These are phyloP conservation scores for Chrysanthemum lavandulifolium DNA, from an alignment of 129 eudicot species.

Conservation along the genomic window DNA sequence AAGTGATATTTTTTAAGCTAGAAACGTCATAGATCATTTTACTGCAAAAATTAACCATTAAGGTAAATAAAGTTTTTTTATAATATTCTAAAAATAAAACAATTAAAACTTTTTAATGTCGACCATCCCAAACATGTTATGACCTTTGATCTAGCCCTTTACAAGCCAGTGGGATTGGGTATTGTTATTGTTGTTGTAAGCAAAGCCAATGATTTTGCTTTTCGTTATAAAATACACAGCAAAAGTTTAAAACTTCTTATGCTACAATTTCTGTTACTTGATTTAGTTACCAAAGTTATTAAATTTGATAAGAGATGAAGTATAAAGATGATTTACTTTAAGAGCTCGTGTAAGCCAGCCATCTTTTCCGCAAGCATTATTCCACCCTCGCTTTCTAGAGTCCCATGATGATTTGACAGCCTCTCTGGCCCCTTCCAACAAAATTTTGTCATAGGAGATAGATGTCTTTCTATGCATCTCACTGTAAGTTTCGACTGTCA, in stretches of 20 bases:
- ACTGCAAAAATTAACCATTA: not conserved
- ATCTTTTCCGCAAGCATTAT: conserved; percentile 52
- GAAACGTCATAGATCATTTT: not conserved
- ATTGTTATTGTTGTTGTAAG: not conserved
- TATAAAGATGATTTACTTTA: conserved; percentile 40
- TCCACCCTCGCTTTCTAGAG: conserved; percentile 39
- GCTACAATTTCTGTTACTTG: not conserved
- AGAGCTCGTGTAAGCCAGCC: conserved; percentile 59
- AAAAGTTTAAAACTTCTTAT: not conserved
- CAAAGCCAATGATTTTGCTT: not conserved
- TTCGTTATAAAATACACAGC: not conserved
- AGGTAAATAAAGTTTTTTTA: too few species aligned
- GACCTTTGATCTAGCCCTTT: too few species aligned
- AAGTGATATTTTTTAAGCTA: not conserved
- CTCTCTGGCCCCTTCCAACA: conserved; percentile 54
- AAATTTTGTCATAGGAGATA: conserved; percentile 65
- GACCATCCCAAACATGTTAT: too few species aligned
- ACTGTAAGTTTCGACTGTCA: conserved; percentile 48
- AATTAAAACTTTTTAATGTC: too few species aligned
- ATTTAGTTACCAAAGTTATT: not conserved
- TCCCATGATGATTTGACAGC: conserved; percentile 46
- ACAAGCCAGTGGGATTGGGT: too few species aligned
- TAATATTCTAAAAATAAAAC: too few species aligned
- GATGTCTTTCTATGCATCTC: conserved; percentile 55
- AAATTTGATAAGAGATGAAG: not conserved